Base-by-base conservation (phyloP, 495 filamentous ascomycete species). In the Xylaria castorea region DNA sequence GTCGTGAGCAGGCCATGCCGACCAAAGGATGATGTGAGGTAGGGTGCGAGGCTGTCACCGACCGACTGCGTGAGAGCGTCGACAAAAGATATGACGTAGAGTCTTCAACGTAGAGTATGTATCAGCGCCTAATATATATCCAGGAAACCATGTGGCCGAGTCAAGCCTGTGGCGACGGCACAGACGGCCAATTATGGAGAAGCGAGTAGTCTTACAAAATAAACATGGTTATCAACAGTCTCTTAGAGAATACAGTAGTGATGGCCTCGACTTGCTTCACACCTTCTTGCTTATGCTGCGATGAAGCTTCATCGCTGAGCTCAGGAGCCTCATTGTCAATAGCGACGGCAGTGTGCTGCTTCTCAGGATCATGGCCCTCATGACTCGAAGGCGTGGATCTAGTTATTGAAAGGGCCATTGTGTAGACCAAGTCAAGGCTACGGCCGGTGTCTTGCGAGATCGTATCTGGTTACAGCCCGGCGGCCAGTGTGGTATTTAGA, bases 31-130 rank as follows among this genome's bases (percentile, higher is more conserved):
- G 78, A 81, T 7, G 80, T 83, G 46, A 83, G 82, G 68, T 82
- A 85, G 42, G 79, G 67, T 25, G 66, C 75, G n/a, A 86, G 70
- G 25, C 75, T 80, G 74, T 71, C 69, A 32, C 79, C 74, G 42
- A 83, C 80, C 53, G 77, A 72, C 46, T 80, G 77, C 32, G 81
- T 73, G 66, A 84, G 75, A 20, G 81, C 78, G 38, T 80, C 78
- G 68, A 84, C 73, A 70, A 85, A 85, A 75, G 81, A 83, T 40
- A 86, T 72, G 36, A 86, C 60, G 27, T 66, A 66, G 20, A 66
- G 63, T 42, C 42, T 66, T 42, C 12, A 32, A 77, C 14, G 69
- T 79, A 85, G 74, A 88, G 83, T 11, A 87, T 78, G 30, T 20
- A 5, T 42, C 36, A 50, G 42, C 42, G 27, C 5, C 6, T 5